Conservation (phyloP, 345 rosid genomes). For the Arabidopsis suecica region DNA sequence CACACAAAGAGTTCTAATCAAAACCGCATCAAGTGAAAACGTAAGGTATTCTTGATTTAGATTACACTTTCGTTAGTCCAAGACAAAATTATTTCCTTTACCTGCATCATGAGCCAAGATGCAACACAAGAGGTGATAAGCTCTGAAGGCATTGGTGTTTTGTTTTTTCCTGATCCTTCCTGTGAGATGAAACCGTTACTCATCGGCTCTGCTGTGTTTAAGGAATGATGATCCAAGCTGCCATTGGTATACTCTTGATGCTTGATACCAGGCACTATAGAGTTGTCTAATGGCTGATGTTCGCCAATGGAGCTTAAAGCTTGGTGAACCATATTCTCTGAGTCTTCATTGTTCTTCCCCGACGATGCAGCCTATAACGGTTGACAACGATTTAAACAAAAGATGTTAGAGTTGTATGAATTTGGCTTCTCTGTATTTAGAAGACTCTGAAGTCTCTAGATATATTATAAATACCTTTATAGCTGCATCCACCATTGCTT, state of each 20-base stretch:
- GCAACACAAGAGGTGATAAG: slow-evolving; percentile 86
- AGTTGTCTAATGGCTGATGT: slow-evolving; percentile 43
- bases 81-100: slow-evolving; percentile 25
- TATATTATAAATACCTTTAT: slow-evolving; percentile 64
- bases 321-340: slow-evolving; percentile 57
- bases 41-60: background rate
- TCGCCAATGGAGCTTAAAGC: slow-evolving; percentile 57
- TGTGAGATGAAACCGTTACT: slow-evolving; percentile 35
- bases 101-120: slow-evolving; percentile 87
- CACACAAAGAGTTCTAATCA: background rate
- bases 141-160: slow-evolving; percentile 63
- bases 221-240: slow-evolving; percentile 32
- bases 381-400: slow-evolving; percentile 1
- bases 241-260: slow-evolving; percentile 41
- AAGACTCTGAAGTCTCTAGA: background rate
- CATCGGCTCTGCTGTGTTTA: slow-evolving; percentile 47
- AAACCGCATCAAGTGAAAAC: background rate
- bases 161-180: slow-evolving; percentile 44
- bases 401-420: background rate
- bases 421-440: slow-evolving; percentile 19
- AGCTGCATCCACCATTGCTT: slow-evolving; percentile 83
- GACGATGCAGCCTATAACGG: slow-evolving; percentile 68
- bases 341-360: slow-evolving; percentile 67
- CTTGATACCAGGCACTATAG: slow-evolving; percentile 28
- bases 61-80: background rate